Evolutionary conservation across 2,329 filamentous ascomycete genomes (phyloP).

Genomic region (Neobulgaria alba): DNA sequence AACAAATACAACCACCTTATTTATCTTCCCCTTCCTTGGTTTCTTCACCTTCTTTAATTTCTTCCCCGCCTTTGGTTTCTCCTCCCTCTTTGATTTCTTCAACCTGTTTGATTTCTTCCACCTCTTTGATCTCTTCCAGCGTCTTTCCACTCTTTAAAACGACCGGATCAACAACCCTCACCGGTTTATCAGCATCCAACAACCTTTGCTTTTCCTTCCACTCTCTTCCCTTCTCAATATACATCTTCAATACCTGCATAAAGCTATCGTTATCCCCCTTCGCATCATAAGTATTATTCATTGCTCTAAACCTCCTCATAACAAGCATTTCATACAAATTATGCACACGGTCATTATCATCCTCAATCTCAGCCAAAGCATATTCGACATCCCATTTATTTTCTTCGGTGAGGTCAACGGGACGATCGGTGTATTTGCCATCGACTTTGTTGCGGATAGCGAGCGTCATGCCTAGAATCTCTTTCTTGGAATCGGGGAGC

Average conservation of each 20-base stretch:
- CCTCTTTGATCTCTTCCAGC: no score
- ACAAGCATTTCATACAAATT: no score
- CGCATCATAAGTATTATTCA: slow-evolving; percentile 5
- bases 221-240: slow-evolving; percentile 46
- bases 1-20: no score
- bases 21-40: no score
- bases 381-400: slow-evolving; percentile 73
- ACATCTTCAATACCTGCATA: slow-evolving; percentile 31
- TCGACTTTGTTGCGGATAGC: slow-evolving; percentile 67
- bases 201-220: slow-evolving; percentile 49
- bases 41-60: no score
- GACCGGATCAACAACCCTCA: no score
- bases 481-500: not conserved
- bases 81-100: no score
- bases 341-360: no score
- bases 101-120: no score
- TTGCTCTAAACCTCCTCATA: slow-evolving; percentile 33
- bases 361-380: slow-evolving; percentile 58
- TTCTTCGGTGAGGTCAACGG: slow-evolving; percentile 35
- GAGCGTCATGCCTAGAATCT: slow-evolving; percentile 47
- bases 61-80: no score
- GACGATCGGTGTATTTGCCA: slow-evolving; percentile 52
- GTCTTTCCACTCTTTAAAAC: no score
- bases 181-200: slow-evolving; percentile 38
- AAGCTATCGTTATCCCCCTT: slow-evolving; percentile 21